Conservation (phyloP, 306 rosid genomes). For the Fragaria iinumae region DNA sequence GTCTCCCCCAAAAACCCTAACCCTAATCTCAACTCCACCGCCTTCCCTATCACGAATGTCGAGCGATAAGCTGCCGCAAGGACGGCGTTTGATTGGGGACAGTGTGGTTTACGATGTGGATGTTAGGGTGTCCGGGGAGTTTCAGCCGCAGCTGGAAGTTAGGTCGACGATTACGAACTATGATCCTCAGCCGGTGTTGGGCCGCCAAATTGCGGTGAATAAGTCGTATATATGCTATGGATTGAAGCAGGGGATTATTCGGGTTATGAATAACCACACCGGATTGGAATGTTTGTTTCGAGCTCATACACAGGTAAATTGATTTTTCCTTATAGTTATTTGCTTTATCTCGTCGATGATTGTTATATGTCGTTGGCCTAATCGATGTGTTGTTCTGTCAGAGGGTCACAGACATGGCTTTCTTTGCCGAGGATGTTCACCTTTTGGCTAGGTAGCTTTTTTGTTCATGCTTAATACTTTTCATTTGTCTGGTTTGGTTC, state of each 20-base stretch:
- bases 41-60: slow-evolving; percentile 43
- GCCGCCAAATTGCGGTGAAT: slow-evolving; percentile 92
- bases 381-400: slow-evolving; percentile 38
- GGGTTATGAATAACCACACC: slow-evolving; percentile 83
- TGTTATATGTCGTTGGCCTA: slow-evolving; percentile 18
- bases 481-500: too few species aligned
- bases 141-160: slow-evolving; percentile 94
- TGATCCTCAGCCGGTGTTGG: slow-evolving; percentile 89
- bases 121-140: slow-evolving; percentile 77
- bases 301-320: slow-evolving; percentile 81
- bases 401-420: slow-evolving; percentile 99
- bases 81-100: slow-evolving; percentile 75
- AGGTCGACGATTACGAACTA: slow-evolving; percentile 82
- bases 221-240: slow-evolving; percentile 94
- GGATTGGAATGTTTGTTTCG: slow-evolving; percentile 81
- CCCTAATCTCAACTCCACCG: slow-evolving; percentile 28
- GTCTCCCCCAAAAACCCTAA: slow-evolving; percentile 20
- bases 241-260: slow-evolving; percentile 81
- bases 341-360: neutral
- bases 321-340: neutral
- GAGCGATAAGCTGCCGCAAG: slow-evolving; percentile 77
- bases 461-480: slow-evolving; percentile 2
- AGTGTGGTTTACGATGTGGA: slow-evolving; percentile 71
- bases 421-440: slow-evolving; percentile 99
- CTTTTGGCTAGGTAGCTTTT: slow-evolving; percentile 84